Percentiles rank a stretch among this genome's conserved stretches.
phyloP scores from a whole-genome alignment of 768 basidiomycete genomes.

The Tricholoma bakamatsutake region DNA sequence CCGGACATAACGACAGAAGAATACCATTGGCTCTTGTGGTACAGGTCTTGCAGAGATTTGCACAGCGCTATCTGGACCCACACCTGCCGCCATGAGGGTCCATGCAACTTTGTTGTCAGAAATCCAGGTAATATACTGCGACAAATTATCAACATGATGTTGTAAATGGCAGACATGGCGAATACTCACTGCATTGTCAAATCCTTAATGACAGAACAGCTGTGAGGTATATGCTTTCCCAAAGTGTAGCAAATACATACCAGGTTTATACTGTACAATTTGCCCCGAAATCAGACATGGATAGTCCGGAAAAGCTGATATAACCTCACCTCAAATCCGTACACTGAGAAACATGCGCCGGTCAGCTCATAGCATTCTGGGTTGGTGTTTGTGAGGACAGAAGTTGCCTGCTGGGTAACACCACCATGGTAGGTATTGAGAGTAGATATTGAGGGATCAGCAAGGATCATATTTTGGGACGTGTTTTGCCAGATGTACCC shows the following conservation, averaged over 20 bases:
- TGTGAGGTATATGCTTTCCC: neutral
- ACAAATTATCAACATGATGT: neutral
- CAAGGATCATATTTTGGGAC: slow-evolving; percentile 51
- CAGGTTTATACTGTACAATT: slow-evolving; percentile 34
- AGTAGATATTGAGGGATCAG: slow-evolving; percentile 44
- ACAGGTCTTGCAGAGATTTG: slow-evolving; percentile 65
- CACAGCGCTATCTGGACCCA: slow-evolving; percentile 55
- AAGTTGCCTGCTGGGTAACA: slow-evolving; percentile 73
- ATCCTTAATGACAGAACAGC: slow-evolving; percentile 34
- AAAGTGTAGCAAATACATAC: slow-evolving; percentile 15
- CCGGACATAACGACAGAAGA: slow-evolving; percentile 13
- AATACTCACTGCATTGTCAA: slow-evolving; percentile 52
- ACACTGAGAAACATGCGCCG: slow-evolving; percentile 58
- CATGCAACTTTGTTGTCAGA: slow-evolving; percentile 61
- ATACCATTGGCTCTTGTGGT: slow-evolving; percentile 82
- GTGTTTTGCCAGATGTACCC: slow-evolving; percentile 66
- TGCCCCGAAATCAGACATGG: neutral
- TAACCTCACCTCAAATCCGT: slow-evolving; percentile 66
- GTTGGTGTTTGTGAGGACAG: slow-evolving; percentile 63
- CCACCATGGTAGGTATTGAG: slow-evolving; percentile 68
- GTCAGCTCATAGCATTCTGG: slow-evolving; percentile 61
- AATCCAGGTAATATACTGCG: slow-evolving; percentile 83
- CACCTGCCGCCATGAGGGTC: slow-evolving; percentile 66
- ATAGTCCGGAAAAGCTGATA: neutral
- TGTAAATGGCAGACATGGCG: neutral